Percentiles rank a stretch among this genome's conserved stretches.
These are phyloP conservation scores for Purshia tridentata DNA, from an alignment of 306 rosid genomes.

Conservation along the genomic window DNA sequence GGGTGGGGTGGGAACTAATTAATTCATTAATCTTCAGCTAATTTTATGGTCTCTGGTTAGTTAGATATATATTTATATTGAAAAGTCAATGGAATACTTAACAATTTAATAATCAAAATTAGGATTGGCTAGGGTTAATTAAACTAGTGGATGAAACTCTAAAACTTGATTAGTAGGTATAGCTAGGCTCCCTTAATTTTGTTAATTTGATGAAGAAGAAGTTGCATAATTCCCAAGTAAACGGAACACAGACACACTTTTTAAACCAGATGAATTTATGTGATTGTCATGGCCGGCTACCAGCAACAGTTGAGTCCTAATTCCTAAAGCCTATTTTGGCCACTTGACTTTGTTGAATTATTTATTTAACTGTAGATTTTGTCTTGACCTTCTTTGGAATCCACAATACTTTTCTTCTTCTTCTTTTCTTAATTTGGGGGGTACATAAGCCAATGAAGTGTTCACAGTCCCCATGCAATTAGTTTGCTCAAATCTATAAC, in stretches of 20 bases:
- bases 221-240: neutral
- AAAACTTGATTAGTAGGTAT: neutral
- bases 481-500: neutral
- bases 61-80: neutral
- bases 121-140: neutral
- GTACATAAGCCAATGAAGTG: too few species aligned
- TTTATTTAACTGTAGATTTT: neutral
- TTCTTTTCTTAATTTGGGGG: neutral
- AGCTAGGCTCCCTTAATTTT: neutral
- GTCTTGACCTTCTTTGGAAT: neutral
- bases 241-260: neutral
- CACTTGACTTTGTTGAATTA: conserved; percentile 1
- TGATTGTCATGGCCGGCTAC: neutral
- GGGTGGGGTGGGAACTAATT: too few species aligned
- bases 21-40: too few species aligned
- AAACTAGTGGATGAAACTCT: neutral
- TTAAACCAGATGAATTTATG: neutral
- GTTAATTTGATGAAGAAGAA: neutral
- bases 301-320: too few species aligned
- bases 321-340: neutral
- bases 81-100: conserved; percentile 14
- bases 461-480: neutral
- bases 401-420: neutral
- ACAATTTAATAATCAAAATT: neutral
- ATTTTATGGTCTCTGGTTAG: too few species aligned